Base-by-base conservation (phyloP, 2,329 filamentous ascomycete species). In the Exophiala calicioides region DNA sequence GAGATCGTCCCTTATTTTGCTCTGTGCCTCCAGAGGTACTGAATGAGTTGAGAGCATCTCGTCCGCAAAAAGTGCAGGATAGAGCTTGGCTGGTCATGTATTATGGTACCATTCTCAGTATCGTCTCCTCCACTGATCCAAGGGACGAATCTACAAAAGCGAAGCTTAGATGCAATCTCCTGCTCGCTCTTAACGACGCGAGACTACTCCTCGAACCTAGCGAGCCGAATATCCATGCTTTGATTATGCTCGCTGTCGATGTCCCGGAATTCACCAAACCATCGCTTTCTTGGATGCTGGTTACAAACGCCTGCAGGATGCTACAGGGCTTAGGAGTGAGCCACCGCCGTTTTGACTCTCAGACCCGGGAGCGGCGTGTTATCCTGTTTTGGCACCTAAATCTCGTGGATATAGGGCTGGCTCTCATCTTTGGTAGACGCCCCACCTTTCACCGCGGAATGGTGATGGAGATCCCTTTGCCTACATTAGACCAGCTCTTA, bases 71-170 rank as follows among this genome's bases (percentile, higher is more conserved):
- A n/a, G 38, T 42, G 38, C 27, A 33, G 16, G 26, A 42, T 20
- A 18, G 38, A 33, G 38, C 38, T 33, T 42, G 38, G 38, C 27
- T 42, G 5, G 38, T 42, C 12, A 42, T 42, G 38, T 42, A 42
- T 33, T 42, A 42, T 33, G 30, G 38, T 12, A 30, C 32, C 38
- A 42, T 33, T 10, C 38, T 42, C 27, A 21, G 29, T 27, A 10
- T 42, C 26, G 38, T 42, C 21, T 32, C 27, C 13, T 31, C 13
- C 15, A 33, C 38, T 32, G 38, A 42, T 7, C 38, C 38, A 7
- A 10, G 9, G 24, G 24, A 41, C 24, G 38, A 41, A 41, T 3
- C 24, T 16, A 41, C 38, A 41, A 41, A 41, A 31, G 24, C 21
- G 31, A 41, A 30, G 38, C 38, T 41, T 41, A 21, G 38, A 20